Evolutionary conservation across 2,329 filamentous ascomycete genomes (phyloP).

Genomic region (Aspergillus sergii): DNA sequence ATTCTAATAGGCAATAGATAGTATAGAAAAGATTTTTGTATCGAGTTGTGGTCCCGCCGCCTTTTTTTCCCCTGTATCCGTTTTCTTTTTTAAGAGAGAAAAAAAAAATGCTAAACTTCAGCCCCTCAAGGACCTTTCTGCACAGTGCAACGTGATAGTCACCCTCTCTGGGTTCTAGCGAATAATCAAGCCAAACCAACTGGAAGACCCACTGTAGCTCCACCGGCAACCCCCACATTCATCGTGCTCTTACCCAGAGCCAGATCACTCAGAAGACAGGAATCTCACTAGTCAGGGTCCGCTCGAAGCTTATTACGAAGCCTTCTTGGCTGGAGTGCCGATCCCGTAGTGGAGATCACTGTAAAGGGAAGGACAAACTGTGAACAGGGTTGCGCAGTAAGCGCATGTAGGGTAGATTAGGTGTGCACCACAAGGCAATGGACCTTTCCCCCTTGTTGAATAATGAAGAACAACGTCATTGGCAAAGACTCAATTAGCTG

Average conservation of each 20-base stretch:
- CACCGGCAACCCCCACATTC: background rate
- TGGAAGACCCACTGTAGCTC: background rate
- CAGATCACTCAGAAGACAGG: background rate
- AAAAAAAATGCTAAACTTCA: background rate
- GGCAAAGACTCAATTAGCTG: background rate
- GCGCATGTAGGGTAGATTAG: background rate
- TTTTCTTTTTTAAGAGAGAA: background rate
- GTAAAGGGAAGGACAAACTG: background rate
- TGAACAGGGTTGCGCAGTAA: background rate
- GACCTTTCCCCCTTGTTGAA: background rate
- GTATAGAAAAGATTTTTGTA: background rate
- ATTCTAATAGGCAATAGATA: background rate
- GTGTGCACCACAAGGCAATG: background rate
- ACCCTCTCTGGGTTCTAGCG: background rate
- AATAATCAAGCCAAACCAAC: background rate
- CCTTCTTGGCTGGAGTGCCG: background rate
- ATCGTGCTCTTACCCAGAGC: background rate
- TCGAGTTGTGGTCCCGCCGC: background rate
- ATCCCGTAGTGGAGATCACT: background rate
- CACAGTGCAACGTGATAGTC: background rate
- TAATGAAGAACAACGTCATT: background rate
- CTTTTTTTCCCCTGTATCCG: no score
- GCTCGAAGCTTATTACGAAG: constrained; percentile 4
- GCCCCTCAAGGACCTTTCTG: background rate
- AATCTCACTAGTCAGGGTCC: background rate